Base-by-base conservation (phyloP, 1,139 yeast species). In the Sporopachydermia cereana region DNA sequence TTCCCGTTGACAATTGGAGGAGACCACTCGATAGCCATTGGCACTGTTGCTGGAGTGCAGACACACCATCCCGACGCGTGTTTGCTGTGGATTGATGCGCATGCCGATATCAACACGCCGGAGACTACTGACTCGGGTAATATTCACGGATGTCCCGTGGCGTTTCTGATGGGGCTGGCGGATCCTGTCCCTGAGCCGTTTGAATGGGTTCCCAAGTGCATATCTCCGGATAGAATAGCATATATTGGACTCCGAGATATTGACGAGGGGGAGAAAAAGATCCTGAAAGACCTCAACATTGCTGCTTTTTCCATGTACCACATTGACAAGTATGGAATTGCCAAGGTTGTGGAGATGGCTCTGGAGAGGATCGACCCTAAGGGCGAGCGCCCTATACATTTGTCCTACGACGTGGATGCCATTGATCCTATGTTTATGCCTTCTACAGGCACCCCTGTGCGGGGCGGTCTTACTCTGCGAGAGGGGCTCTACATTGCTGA, bases 371-470 rank as follows among this genome's bases (percentile, higher is more conserved):
- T 91, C 53, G 83, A 84, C 63, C 95, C 95, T 18, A 74, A 76
- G 48, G 76, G 88, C 50, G 71, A 71, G 45, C 63, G 68, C 42
- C 97, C 98, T 39, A 73, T 91, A 52, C 96, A 91, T 67, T 67
- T 93, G 55, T 82, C 95, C 34, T 91, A 89, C 61, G 98, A 91
- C 60, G 96, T 91, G 44, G 98, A 91, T 63, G 96, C 97, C 42
- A 80, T 91, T 51, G 98, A 91, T 64, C 98, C 98, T 44, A 72
- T 79, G 51, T 86, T 72, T 59, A 96, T 93, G 16, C 96, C 96
- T 25, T 95, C 97, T 36, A 91, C 98, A 1, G 98, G 98, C 47
- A 91, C 98, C 1, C 89, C 97, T 47, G 98, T 91, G 18, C 81
- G 95, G 61, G 97, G 97, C 51, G 98, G 98, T 2, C 72, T 91